Conservation (phyloP, 2,329 filamentous ascomycete species). For the Plenodomus tracheiphilus region DNA sequence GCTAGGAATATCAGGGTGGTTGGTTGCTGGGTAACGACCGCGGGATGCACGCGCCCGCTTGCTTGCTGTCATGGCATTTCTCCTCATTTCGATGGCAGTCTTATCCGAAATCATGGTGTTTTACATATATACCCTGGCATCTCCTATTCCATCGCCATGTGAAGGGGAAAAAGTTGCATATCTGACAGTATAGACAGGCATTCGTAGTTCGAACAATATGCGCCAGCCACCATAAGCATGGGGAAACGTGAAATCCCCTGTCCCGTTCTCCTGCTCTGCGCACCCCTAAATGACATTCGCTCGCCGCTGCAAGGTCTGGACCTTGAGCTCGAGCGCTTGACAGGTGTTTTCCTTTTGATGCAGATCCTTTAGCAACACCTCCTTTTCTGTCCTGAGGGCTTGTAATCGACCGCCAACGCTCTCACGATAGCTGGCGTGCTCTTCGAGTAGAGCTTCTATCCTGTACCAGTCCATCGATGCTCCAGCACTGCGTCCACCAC, state of each 20-base stretch:
- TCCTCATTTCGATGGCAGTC: background rate
- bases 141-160: background rate
- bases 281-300: constrained; percentile 9
- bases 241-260: background rate
- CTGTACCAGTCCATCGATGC: constrained; percentile 34
- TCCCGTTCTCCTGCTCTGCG: background rate
- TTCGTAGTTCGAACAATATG: background rate
- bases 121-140: background rate
- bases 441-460: constrained; percentile 46
- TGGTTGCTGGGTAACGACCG: background rate
- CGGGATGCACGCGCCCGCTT: too few relatives aligned
- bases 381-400: constrained; percentile 46
- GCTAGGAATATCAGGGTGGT: background rate
- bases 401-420: constrained; percentile 43
- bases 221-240: background rate
- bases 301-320: constrained; percentile 38
- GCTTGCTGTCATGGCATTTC: background rate
- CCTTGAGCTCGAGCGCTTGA: constrained; percentile 41
- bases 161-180: background rate
- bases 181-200: background rate
- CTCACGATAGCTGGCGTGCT: constrained; percentile 45
- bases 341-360: constrained; percentile 47
- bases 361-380: constrained; percentile 44
- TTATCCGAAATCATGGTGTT: background rate
- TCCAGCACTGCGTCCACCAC: constrained; percentile 6